These are phyloP conservation scores for Pythium dissimile DNA, from an alignment of 352 stramenopile species.

Conservation along the genomic window DNA sequence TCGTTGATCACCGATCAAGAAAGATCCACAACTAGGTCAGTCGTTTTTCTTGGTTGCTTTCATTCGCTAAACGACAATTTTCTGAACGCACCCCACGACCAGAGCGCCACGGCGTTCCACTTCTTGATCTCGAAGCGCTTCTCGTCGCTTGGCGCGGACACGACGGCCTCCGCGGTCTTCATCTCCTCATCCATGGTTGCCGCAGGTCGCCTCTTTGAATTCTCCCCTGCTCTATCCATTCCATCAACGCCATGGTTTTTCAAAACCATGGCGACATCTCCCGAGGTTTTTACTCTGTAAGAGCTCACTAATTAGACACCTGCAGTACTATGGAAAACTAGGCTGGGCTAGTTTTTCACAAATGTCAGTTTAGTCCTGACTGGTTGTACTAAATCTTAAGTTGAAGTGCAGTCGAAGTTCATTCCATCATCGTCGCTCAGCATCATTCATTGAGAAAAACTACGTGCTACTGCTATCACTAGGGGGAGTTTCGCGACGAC, in stretches of 20 bases:
- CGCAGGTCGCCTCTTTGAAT: conserved; percentile 2
- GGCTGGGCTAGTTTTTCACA: too few species aligned
- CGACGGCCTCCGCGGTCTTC: conserved; percentile 37
- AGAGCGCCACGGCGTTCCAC: conserved; percentile 99
- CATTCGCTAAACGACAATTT: not conserved
- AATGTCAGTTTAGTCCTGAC: too few species aligned
- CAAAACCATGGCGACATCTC: not conserved
- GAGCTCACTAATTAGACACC: conserved; percentile 1
- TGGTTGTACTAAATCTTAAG: not conserved
- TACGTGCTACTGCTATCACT: conserved; percentile 23
- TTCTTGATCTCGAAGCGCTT: conserved; percentile 99
- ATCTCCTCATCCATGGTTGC: conserved; percentile 62
- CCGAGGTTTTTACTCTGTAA: conserved; percentile 1
- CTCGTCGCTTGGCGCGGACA: conserved; percentile 38
- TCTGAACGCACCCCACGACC: conserved; percentile 92
- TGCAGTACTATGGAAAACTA: not conserved
- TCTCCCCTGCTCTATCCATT: conserved; percentile 13
- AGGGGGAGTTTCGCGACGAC: not conserved
- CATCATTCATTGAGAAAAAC: not conserved
- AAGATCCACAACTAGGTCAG: conserved; percentile 2
- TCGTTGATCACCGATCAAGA: not conserved
- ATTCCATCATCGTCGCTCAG: not conserved
- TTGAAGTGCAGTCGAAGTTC: conserved; percentile 2
- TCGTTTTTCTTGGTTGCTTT: not conserved
- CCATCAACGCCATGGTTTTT: conserved; percentile 12